Conservation (phyloP, 257 asterid genomes). For the Voacanga thouarsii region DNA sequence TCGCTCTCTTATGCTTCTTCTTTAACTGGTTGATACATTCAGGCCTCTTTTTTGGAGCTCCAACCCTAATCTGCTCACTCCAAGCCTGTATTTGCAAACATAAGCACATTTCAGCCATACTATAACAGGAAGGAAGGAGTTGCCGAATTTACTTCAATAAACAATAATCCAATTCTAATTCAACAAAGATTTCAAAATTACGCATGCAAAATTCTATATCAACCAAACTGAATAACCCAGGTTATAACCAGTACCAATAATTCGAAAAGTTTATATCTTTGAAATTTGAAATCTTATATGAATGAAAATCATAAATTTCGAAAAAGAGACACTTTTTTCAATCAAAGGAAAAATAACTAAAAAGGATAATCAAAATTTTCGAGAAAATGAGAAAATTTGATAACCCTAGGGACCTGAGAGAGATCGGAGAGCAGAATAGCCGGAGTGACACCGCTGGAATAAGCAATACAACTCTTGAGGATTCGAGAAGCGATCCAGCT, state of each 20-base stretch:
- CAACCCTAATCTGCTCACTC: conserved; percentile 71
- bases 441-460: conserved; percentile 92
- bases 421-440: conserved; percentile 96
- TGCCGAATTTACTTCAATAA: neutral
- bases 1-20: conserved; percentile 63
- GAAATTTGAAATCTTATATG: neutral
- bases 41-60: conserved; percentile 74
- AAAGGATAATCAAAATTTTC: neutral
- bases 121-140: neutral
- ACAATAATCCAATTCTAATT: neutral
- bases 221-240: neutral
- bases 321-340: neutral
- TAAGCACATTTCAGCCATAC: conserved; percentile 19
- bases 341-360: neutral
- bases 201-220: neutral
- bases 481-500: conserved; percentile 77
- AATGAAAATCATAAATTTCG: neutral
- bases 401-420: conserved; percentile 45
- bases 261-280: no score
- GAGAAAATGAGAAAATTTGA: conserved; percentile 3
- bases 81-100: conserved; percentile 60
- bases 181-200: neutral
- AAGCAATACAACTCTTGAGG: conserved; percentile 67
- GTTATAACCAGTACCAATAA: neutral
- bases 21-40: conserved; percentile 55